Percentiles rank a stretch among this genome's conserved stretches.
Evolutionary conservation across 495 filamentous ascomycete species (phyloP).

Genomic region (Penicillium simplicissimum): DNA sequence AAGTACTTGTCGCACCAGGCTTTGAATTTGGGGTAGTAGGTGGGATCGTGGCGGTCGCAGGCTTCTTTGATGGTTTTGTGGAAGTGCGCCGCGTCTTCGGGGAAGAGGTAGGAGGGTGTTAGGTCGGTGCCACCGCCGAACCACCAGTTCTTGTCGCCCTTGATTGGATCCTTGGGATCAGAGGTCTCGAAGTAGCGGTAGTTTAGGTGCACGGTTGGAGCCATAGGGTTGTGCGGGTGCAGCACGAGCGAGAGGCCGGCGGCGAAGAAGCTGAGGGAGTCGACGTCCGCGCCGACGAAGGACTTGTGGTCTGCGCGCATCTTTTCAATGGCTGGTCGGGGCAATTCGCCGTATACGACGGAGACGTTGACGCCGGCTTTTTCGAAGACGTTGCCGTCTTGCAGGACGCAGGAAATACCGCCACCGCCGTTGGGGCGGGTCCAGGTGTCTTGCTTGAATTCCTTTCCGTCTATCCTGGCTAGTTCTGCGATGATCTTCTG

Average conservation of each 20-base stretch:
- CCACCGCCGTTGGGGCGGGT: slow-evolving; percentile 81
- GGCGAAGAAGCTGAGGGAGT: slow-evolving; percentile 89
- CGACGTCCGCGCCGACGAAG: slow-evolving; percentile 68
- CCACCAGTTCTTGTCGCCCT: slow-evolving; percentile 86
- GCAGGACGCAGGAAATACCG: slow-evolving; percentile 87
- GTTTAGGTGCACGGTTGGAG: slow-evolving; percentile 96
- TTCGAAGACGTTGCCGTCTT: slow-evolving; percentile 96
- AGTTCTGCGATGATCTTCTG: slow-evolving; percentile 79
- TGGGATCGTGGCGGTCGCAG: slow-evolving; percentile 90
- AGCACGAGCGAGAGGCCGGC: slow-evolving; percentile 90
- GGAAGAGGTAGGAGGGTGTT: slow-evolving; percentile 91
- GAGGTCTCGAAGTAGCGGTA: slow-evolving; percentile 98
- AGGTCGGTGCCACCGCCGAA: slow-evolving; percentile 95
- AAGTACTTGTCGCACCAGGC: slow-evolving; percentile 99
- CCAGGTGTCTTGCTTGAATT: slow-evolving; percentile 86
- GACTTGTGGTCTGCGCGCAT: slow-evolving; percentile 97
- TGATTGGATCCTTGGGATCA: slow-evolving; percentile 57
- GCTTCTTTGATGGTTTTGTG: slow-evolving; percentile 88
- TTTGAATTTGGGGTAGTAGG: slow-evolving; percentile 95
- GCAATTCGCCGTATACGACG: slow-evolving; percentile 90
- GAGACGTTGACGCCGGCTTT: slow-evolving; percentile 97
- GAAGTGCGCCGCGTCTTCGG: slow-evolving; percentile 96
- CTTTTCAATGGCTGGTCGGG: slow-evolving; percentile 81
- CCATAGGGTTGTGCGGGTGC: slow-evolving; percentile 93
- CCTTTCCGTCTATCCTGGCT: slow-evolving; percentile 75